Percentiles rank a stretch among this genome's conserved stretches.
phyloP scores from a whole-genome alignment of 1,284 basidiomycete species.

The Leccinum insigne region DNA sequence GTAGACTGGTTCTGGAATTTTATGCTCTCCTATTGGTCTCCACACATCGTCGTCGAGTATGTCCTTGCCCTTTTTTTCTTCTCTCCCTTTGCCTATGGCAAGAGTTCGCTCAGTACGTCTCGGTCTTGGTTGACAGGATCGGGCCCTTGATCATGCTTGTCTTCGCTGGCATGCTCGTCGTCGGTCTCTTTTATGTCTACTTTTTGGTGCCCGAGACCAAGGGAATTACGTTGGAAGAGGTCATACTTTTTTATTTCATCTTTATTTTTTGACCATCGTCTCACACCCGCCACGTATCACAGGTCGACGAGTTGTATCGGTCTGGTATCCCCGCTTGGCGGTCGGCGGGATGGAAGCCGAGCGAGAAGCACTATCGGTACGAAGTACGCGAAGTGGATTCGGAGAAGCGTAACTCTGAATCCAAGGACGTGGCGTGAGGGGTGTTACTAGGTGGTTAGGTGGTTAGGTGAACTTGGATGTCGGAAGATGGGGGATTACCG shows the following conservation, averaged over 20 bases:
- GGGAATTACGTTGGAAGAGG: constrained; percentile 33
- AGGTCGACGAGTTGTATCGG: constrained; percentile 33
- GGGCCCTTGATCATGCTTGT: constrained; percentile 76
- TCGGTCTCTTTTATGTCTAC: constrained; percentile 61
- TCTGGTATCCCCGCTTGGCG: constrained; percentile 28
- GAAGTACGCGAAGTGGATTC: constrained; percentile 6
- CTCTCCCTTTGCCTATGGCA: neutral
- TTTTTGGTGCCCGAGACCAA: constrained; percentile 31
- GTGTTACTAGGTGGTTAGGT: neutral
- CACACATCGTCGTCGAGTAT: constrained; percentile 47
- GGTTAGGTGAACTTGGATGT: neutral
- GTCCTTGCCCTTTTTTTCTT: neutral
- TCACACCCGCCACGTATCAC: neutral
- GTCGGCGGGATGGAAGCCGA: constrained; percentile 25
- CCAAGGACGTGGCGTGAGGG: constrained; percentile 16
- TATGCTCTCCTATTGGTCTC: constrained; percentile 55
- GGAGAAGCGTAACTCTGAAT: constrained; percentile 27
- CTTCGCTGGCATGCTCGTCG: constrained; percentile 75
- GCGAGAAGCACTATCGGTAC: constrained; percentile 24
- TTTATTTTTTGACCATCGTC: neutral
- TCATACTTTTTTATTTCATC: neutral
- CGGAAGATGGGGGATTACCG: neutral
- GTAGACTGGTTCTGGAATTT: constrained; percentile 61
- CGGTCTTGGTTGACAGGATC: constrained; percentile 42
- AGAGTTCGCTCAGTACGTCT: neutral